Conservation (phyloP, 108 stramenopile species). For the Fistulifera pelliculosa region DNA sequence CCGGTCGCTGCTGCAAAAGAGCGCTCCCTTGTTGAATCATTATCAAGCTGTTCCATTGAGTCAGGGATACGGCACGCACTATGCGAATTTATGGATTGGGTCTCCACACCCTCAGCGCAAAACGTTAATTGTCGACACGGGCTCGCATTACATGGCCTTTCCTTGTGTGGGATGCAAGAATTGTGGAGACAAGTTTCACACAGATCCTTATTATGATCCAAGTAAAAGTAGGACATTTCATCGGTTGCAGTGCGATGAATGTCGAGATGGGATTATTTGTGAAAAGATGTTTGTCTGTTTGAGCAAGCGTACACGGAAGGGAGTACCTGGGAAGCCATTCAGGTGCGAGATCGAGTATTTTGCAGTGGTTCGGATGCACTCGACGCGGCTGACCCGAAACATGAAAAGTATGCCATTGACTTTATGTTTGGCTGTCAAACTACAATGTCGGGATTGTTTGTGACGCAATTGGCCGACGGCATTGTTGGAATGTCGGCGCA, state of each 20-base stretch:
- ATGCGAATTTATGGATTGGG: slow-evolving; percentile 85
- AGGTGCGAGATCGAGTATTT: slow-evolving; percentile 37
- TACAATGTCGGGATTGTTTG: slow-evolving; percentile 15
- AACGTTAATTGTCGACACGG: slow-evolving; percentile 93
- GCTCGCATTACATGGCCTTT: slow-evolving; percentile 88
- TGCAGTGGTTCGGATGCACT: slow-evolving; percentile 34
- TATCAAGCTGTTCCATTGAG: slow-evolving; percentile 48
- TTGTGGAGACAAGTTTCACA: slow-evolving; percentile 84
- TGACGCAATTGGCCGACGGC: slow-evolving; percentile 86
- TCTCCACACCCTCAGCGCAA: slow-evolving; percentile 85
- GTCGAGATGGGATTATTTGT: slow-evolving; percentile 35
- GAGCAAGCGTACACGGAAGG: slow-evolving; percentile 57
- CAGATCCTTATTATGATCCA: slow-evolving; percentile 86
- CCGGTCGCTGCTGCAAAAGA: background rate
- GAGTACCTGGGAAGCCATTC: slow-evolving; percentile 39
- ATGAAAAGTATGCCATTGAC: slow-evolving; percentile 22
- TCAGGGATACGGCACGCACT: slow-evolving; percentile 89
- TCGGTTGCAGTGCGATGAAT: slow-evolving; percentile 43
- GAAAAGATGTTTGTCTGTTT: slow-evolving; percentile 22
- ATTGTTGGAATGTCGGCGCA: slow-evolving; percentile 91
- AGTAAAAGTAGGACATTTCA: slow-evolving; percentile 42
- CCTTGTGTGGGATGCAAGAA: slow-evolving; percentile 75
- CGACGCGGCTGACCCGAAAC: slow-evolving; percentile 26
- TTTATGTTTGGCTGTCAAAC: slow-evolving; percentile 94
- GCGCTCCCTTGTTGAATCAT: slow-evolving; percentile 11